Base-by-base conservation (phyloP, 352 stramenopile genomes). In the Blastocystis sp. region DNA sequence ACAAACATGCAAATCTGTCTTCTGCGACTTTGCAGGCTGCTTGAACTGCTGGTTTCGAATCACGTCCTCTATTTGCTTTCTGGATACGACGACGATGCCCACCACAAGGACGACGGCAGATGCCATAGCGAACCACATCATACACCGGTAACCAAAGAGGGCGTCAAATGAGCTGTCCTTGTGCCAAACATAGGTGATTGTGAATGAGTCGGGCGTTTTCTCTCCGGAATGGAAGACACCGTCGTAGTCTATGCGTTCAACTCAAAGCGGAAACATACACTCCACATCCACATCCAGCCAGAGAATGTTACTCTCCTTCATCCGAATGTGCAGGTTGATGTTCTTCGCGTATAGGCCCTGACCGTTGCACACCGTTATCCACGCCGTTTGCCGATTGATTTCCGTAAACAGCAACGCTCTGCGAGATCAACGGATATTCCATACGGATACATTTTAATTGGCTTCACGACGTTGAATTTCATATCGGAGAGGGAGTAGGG, bases 251-350 rank as follows among this genome's bases (percentile, higher is more conserved):
- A 84, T 11, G 17, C 21, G n/a, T 69, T 21, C 38, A 1, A 14
- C 2, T 7, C 9, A 52, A 7, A 5, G n/a, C 38, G 52, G 5
- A 14, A 17, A 7, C n/a, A 45, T 34, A 84, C 74, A 84, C 4
- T 84, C 74, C 7, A 84, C 74, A 52, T 84, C 34, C 19, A 67
- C 74, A 28, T 84, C 74, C 23, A 84, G 38, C 74, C 74, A 84
- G 21, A 84, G 23, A 23, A 84, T 43, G 40, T 70, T 84, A 14
- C 66, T 66, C n/a, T 84, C 74, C 41, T 64, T 67, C 34, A 84
- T 34, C 2, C 45, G 23, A 52, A 84, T 84, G 19, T 41, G 56
- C 23, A 84, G 41, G 69, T 67, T 69, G 7, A 84, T 48, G 40
- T 62, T 84, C 38, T 84, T 43, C 10, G 74, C 74, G 66, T 69